Base-by-base conservation (phyloP, 1,139 yeast species). In the Scheffersomyces segobiensis region DNA sequence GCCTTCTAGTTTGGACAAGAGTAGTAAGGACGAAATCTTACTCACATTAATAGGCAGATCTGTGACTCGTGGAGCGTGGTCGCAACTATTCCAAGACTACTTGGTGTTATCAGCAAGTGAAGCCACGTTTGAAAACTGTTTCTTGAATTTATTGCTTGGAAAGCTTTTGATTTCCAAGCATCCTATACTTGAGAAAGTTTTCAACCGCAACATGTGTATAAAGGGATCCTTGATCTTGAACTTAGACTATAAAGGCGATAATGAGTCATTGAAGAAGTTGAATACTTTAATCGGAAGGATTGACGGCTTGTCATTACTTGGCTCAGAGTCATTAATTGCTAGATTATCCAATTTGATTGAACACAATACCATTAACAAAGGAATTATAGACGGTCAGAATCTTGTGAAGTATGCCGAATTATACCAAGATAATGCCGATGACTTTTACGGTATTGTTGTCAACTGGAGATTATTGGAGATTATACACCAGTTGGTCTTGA, bases 381-480 rank as follows among this genome's bases (percentile, higher is more conserved):
- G 63, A 3, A 60, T 77, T 46, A 56, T 57, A 22, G 73, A 71
- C 57, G 76, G 75, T 1, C 73, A 68, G 53, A 74, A 76, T 61
- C 66, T 69, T 52, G 60, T 75, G 52, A 74, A 73, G 55, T 78
- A 71, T 57, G 68, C 74, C 46, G 82, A 79, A 59, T 59, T 73
- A 21, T 70, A 63, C 52, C 63, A 65, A 17, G 66, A 64, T 54
- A 52, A 55, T 5, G 49, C 60, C 12, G 18, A 20, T 3, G 69
- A 75, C 59, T 69, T 71, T 47, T 79, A 72, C 59, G 70, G 66
- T 1, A 57, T 76, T 14, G 56, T 79, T 2, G 65, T 71, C 21
- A 66, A 72, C 39, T 79, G 82, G 82, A 74, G 83, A 65, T 56
- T 79, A 2, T 66, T 78, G 59, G 82, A 76, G 51, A 67, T 79